Base-by-base conservation (phyloP, 345 rosid species). In the Boechera retrofracta region DNA sequence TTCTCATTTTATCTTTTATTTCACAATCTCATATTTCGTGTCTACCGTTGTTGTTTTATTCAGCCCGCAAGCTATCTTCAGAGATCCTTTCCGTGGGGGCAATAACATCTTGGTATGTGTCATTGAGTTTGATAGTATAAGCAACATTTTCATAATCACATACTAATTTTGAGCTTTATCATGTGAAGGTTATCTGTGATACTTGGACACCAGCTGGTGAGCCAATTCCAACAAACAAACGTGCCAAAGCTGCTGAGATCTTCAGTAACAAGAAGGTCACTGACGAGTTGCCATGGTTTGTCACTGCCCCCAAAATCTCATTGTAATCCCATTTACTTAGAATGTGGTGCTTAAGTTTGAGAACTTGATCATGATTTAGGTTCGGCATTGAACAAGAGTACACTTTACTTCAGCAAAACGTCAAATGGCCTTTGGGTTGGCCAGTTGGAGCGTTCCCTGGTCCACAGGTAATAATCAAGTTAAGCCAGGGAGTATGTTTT, bases 341-440 rank as follows among this genome's bases (percentile, higher is more conserved):
- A 31, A 29, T 7, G 18, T 31, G 45, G 47, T 60, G 21, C 57
- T 61, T 60, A 13, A 15, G 10, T 53, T 51, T 62, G 57, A 69
- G 33, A 53, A 33, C 39, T 51, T 69, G 1, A 59, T 29, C 26
- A 1, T 59, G 61, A 3, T 64, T 28, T 49, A 91, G 98, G 99
- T 95, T 58, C 71, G 99, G 99, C 42, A 95, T 92, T 62, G 98
- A 95, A 87, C 99, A 95, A 84, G 99, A 95, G 84, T 95, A 95
- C 91, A 92, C 98, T 76, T 86, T 95, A 67, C 84, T 95, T 71
- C 98, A 92, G 81, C 73, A 82, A 77, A 83, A 95, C 71, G 96
- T 92, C 33, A 86, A 83, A 58, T 95, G 99, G 99, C 99, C 99
- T 68, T 84, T 95, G 86, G 99, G 99, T 72, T 95, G 99, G 99